Base-by-base conservation (phyloP, 2,329 filamentous ascomycete genomes). In the Beauveria sp. region DNA sequence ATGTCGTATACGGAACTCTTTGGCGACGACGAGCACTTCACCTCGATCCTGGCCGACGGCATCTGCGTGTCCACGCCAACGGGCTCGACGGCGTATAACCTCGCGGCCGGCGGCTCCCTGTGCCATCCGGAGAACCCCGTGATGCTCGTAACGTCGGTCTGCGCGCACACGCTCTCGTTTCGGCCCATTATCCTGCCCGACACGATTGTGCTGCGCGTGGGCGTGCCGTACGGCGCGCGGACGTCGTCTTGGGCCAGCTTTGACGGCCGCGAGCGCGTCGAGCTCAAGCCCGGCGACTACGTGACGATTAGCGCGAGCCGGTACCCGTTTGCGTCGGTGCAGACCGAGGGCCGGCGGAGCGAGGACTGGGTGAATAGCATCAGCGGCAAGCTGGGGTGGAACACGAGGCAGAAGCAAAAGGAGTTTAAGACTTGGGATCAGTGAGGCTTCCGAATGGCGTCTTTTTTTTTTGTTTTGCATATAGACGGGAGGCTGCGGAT, bases 161-260 rank as follows among this genome's bases (percentile, higher is more conserved):
- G 93, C 72, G 91, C 95, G 1, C 93, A 98, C 74, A 97, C 93
- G 0, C 81, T 98, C 3, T 96, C 91, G 2, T 98, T 98, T 81
- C 84, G 95, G 12, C 93, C 93, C n/a, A 95, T 98, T 69, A 95
- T 98, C 69, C 81, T 98, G 3, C 95, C 95, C 0, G 95, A 99
- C 75, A 97, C 93, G 0, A 96, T 98, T 64, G 93, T 98, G 1
- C 79, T 99, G 63, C 86, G 95, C 43, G 83, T 96, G 20, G 95
- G 93, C 12, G 93, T 98, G n/a, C 95, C 95, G 0, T 98, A 96
- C 72, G 88, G 96, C 73, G 91, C 93, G 9, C 82, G 95, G 55
- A 92, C 91, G 5, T 89, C 86, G 67, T 93, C 89, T 46, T 99
- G 95, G 93, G 95, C 93, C n/a, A 96, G 91, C 73, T 99, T 99